A percentile compares a stretch with the other conserved stretches of the same genome.
Evolutionary conservation across 78 protist genomes (phyloP).

Genomic region (Dictyostelium capitatum): DNA sequence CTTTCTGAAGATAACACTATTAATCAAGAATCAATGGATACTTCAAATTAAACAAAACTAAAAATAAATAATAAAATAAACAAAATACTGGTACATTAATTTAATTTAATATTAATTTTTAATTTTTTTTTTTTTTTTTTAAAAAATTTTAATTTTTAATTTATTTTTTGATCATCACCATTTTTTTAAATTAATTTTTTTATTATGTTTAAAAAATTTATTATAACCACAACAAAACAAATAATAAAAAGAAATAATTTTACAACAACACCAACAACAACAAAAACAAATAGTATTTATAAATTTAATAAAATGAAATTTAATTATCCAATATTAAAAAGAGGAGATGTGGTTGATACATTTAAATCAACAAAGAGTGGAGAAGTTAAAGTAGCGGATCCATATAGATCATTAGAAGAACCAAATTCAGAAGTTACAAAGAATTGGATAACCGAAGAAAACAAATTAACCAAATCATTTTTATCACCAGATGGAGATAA

Average conservation of each 20-base stretch:
- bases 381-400: slow-evolving; percentile 70
- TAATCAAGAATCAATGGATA: slow-evolving; percentile 23
- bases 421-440: slow-evolving; percentile 81
- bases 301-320: slow-evolving; percentile 24
- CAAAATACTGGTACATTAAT: not conserved
- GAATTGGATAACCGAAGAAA: slow-evolving; percentile 41
- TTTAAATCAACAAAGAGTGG: slow-evolving; percentile 30
- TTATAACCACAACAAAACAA: slow-evolving; percentile 4
- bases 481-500: slow-evolving; percentile 1
- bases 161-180: not conserved
- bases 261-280: not conserved
- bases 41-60: slow-evolving; percentile 10
- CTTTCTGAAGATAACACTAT: not conserved
- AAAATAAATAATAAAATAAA: not conserved
- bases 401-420: slow-evolving; percentile 91
- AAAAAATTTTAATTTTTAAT: not conserved
- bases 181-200: not conserved
- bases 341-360: slow-evolving; percentile 67
- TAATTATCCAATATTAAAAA: slow-evolving; percentile 49
- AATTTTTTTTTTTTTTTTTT: not conserved
- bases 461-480: slow-evolving; percentile 36
- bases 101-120: not conserved
- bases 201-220: slow-evolving; percentile 7
- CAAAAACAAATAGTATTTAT: not conserved
- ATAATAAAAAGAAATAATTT: not conserved